Evolutionary conservation across 441 rosid species (phyloP), one percentile per base, ranked within the genome.

Genomic region (Jatropha multifida): DNA sequence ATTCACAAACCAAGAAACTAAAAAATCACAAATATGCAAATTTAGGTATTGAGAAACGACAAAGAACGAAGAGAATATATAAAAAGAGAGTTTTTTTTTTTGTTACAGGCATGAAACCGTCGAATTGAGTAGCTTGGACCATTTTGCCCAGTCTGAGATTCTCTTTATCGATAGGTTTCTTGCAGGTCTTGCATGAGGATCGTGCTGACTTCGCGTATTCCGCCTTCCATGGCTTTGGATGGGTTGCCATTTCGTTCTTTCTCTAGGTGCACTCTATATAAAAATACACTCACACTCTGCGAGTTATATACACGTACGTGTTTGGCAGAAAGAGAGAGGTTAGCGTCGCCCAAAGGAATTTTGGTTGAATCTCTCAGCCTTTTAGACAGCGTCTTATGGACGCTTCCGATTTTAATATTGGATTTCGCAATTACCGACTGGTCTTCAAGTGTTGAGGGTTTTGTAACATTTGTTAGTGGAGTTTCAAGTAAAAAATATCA

Each of bases 151-250:
- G 97, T 70, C 98, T 84, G 76, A 96, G 84, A 9, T 0, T 54
- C 83, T 91, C 98, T 70, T 90, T 92, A 66, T 76, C 79, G 77
- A 96, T 96, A 81, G 81, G 18, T 68, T 65, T 80, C 83, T 85
- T 90, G 90, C 99, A 96, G 77, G 90, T 82, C 85, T 88, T 88
- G 88, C 98, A 96, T 17, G 97, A 91, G 1, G 98, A 90, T 80
- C 98, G 86, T 0, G 79, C 88, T 11, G 99, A 96, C 90, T 96
- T 96, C 5, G 99, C 97, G 73, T 96, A 96, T 83, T 96, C 99
- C 74, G 90, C 98, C 81, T 88, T 92, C 99, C 98, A 96, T 64
- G 97, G 84, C 84, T 90, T 90, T 3, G 83, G 84, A 66, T 86
- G 82, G 56, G 75, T 80, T 66, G 90, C 90, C 96, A 90, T 87